These are phyloP conservation scores for Pythium pyrilobum DNA, from an alignment of 352 stramenopile genomes.

Conservation along the genomic window DNA sequence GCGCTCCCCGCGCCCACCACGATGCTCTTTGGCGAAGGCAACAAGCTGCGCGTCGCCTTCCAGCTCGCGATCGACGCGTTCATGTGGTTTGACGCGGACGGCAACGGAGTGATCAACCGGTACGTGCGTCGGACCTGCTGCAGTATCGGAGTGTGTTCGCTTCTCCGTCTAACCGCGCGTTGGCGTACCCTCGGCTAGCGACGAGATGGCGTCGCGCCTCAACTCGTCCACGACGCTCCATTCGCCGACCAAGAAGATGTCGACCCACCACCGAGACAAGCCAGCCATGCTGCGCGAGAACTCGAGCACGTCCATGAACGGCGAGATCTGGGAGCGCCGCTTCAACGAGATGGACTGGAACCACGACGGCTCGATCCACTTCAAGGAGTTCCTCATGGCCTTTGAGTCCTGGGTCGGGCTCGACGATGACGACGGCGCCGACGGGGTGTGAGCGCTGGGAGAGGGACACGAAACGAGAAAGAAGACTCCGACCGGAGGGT, in stretches of 20 bases:
- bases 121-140: no score
- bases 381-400: slow-evolving; percentile 87
- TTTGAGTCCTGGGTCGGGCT: slow-evolving; percentile 85
- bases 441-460: no score
- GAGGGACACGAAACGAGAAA: background rate
- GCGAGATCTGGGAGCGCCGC: slow-evolving; percentile 71
- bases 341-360: slow-evolving; percentile 89
- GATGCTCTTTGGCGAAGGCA: slow-evolving; percentile 77
- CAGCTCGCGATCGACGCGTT: slow-evolving; percentile 81
- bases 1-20: slow-evolving; percentile 1
- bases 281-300: slow-evolving; percentile 4
- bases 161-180: no score
- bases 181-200: slow-evolving; percentile 10
- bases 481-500: no score
- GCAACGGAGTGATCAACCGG: slow-evolving; percentile 72
- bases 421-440: slow-evolving; percentile 51
- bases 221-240: slow-evolving; percentile 60
- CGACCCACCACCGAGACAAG: slow-evolving; percentile 17
- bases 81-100: slow-evolving; percentile 81
- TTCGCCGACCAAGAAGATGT: slow-evolving; percentile 79
- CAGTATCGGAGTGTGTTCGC: no score
- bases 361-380: slow-evolving; percentile 79
- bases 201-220: slow-evolving; percentile 60
- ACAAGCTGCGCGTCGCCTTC: slow-evolving; percentile 77
- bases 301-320: slow-evolving; percentile 41